phyloP scores from a whole-genome alignment of 2,329 filamentous ascomycete genomes.

The Shiraia sp. region DNA sequence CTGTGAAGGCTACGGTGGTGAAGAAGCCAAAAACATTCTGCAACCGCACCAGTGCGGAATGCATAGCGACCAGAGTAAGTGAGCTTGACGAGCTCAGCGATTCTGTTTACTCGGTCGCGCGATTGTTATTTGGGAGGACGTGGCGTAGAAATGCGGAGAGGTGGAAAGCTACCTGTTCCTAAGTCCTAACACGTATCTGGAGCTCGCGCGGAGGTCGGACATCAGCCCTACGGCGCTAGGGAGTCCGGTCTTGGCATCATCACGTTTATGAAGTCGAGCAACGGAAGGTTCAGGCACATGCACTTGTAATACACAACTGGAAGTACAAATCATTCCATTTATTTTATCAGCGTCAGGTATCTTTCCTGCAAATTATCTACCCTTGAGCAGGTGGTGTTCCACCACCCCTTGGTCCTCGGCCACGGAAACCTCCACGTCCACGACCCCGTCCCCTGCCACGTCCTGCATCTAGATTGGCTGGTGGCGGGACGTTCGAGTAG shows the following conservation, averaged over 20 bases:
- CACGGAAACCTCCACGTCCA: constrained; percentile 36
- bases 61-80: constrained; percentile 62
- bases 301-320: no score
- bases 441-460: constrained; percentile 33
- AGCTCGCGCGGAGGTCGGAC: constrained; percentile 26
- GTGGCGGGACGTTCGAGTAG: constrained; percentile 45
- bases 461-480: constrained; percentile 36
- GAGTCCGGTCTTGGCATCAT: constrained; percentile 5
- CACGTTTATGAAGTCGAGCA: neutral
- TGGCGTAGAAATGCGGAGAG: constrained; percentile 4
- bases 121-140: constrained; percentile 1
- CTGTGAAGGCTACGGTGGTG: constrained; percentile 85
- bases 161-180: constrained; percentile 12
- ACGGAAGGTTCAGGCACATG: no score
- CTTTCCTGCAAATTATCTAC: constrained; percentile 6
- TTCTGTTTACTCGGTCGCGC: neutral
- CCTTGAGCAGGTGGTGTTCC: constrained; percentile 21
- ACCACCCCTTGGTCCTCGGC: constrained; percentile 34
- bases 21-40: constrained; percentile 98
- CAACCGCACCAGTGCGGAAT: constrained; percentile 79
- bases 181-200: constrained; percentile 44
- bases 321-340: no score
- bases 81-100: neutral
- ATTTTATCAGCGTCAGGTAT: no score
- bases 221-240: constrained; percentile 26